phyloP scores from a whole-genome alignment of 352 stramenopile species.

The Phytophthora pini region DNA sequence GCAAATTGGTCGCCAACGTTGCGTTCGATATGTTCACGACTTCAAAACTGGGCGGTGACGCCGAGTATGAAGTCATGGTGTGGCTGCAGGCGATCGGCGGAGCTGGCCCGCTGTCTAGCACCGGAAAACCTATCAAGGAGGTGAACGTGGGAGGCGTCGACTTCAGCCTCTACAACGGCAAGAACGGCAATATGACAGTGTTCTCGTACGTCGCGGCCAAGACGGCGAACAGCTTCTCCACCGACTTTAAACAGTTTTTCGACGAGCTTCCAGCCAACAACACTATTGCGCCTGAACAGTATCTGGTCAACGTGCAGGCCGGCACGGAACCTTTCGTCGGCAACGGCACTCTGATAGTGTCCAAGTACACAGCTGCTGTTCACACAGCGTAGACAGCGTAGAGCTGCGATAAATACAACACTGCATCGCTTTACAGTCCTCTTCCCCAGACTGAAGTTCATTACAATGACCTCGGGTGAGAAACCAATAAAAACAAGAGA shows the following conservation, averaged over 20 bases:
- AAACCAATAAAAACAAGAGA: too few species aligned
- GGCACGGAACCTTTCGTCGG: background rate
- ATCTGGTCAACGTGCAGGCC: background rate
- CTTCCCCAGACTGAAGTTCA: too few species aligned
- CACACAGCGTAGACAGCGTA: too few species aligned
- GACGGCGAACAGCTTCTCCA: background rate
- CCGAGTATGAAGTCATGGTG: background rate
- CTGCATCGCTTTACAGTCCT: too few species aligned
- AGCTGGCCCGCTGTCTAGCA: background rate
- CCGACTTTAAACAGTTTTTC: background rate
- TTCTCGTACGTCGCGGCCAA: background rate
- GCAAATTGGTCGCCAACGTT: conserved; percentile 18
- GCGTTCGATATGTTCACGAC: conserved; percentile 45
- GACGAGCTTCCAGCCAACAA: background rate
- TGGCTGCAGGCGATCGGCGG: background rate
- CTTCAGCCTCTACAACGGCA: background rate
- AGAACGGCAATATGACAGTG: background rate
- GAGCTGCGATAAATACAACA: too few species aligned
- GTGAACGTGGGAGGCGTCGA: conserved; percentile 2
- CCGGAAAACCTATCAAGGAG: conserved; percentile 16
- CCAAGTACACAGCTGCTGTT: background rate
- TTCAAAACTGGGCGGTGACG: conserved; percentile 24
- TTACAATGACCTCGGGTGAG: too few species aligned
- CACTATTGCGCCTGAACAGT: background rate
- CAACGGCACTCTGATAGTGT: background rate